Evolutionary conservation across 192 early-diverging fungal genomes (phyloP), one percentile per base, ranked within the genome.

Genomic region (Paraglomus occultum): DNA sequence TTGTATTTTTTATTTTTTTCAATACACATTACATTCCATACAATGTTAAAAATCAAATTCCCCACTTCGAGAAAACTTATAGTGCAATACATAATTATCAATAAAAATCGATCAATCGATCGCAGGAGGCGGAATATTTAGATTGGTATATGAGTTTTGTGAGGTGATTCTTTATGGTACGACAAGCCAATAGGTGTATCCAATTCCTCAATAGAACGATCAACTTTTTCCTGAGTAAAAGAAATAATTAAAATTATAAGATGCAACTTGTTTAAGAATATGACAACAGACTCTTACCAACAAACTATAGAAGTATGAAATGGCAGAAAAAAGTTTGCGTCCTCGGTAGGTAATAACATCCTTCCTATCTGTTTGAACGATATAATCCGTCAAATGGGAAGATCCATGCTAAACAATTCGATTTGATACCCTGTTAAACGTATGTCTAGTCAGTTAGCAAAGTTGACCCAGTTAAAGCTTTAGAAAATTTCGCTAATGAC

Each of bases 221-320:
- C 55, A 5, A 58, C 31, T n/a, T n/a, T n/a, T n/a, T n/a, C n/a
- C 57, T 59, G 11, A 59, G n/a, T 59, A 59, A 40, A 22, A 59
- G 12, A 59, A 59, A 59, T 40, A 42, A 59, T 40, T 59, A 40
- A 59, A 40, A 59, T 12, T 59, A 42, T 39, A 12, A 59, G 4
- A 40, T 59, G n/a, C 4, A 40, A 60, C 39, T 60, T 42, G 20
- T 39, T 42, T 23, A 60, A 60, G 15, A 60, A 39, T n/a, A n/a
- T n/a, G 2, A 14, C 17, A 60, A 42, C 58, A 60, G 58, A 60
- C 58, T 60, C n/a, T n/a, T 60, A 60, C 14, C 58, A 60, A 40
- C 15, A 60, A 60, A 60, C 58, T 60, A 60, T 60, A 60, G 17
- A 60, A n/a, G 14, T 0, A 1, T 42, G 39, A 23, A 6, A 60